Evolutionary conservation across 129 eudicot genomes (phyloP).

Genomic region (Pseudognaphalium luteoalbum): DNA sequence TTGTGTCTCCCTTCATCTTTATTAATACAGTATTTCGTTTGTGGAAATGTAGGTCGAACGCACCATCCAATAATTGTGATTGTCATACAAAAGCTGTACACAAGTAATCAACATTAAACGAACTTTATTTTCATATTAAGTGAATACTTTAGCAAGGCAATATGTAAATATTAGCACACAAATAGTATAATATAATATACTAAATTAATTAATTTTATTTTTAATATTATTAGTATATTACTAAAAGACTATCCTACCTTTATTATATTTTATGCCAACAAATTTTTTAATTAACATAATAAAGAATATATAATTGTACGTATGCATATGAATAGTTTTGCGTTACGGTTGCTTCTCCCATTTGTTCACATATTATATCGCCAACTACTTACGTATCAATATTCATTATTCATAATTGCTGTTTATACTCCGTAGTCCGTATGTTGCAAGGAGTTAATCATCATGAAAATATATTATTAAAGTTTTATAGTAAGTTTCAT

Average conservation of each 20-base stretch:
- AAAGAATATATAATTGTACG: background rate
- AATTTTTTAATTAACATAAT: background rate
- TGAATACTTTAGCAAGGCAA: background rate
- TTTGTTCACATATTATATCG: background rate
- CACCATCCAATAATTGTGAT: conserved; percentile 19
- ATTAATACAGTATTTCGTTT: background rate
- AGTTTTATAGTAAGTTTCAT: background rate
- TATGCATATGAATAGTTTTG: background rate
- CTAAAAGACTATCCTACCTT: background rate
- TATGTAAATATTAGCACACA: background rate
- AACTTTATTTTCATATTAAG: background rate
- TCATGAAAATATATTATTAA: background rate
- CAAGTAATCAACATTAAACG: background rate
- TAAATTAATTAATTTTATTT: no score
- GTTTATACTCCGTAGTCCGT: no score
- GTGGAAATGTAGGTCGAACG: conserved; percentile 7
- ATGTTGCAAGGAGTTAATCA: background rate
- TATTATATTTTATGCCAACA: background rate
- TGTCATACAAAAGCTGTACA: background rate
- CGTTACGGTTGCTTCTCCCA: background rate
- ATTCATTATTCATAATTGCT: background rate
- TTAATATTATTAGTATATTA: background rate
- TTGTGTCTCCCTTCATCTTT: no score
- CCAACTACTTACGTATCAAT: background rate
- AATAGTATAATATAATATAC: background rate